Base-by-base conservation (phyloP, 306 rosid genomes). In the Pyrus communis region DNA sequence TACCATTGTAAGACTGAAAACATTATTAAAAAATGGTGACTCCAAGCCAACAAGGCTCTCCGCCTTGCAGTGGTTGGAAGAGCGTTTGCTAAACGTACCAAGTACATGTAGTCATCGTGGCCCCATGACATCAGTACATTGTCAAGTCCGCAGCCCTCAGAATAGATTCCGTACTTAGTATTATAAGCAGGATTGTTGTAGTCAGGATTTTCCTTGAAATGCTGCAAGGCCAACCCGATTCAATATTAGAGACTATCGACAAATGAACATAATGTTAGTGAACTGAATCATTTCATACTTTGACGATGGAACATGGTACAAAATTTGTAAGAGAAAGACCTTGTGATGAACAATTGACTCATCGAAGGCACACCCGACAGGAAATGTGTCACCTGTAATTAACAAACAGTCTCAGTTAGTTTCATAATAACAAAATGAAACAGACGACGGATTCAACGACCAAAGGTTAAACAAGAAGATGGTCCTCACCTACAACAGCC, bases 401-500 rank as follows among this genome's bases (percentile, higher is more conserved):
- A 58, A 63, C 42, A 59, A 14, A 52, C n/a, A 22, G 58, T 25
- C 22, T 33, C 5, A 5, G 13, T 62, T 19, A 42, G 69, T 30
- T 62, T 4, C 70, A 22, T 6, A 38, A 45, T 9, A 75, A 30
- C 11, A 38, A 23, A 40, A 43, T 15, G 66, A 23, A 40, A 30
- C 57, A 66, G 33, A 75, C 33, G 9, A 49, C 9, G n/a, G 21
- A n/a, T 17, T 28, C 18, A 3, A 22, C 1, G 9, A 25, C 33
- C 22, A 23, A 42, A 72, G 67, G 38, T 62, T 27, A 19, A 45
- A 14, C 38, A 28, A 42, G 25, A 57, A 11, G 38, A 13, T 3
- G 38, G 60, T 40, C 7, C 84, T 63, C 76, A 81, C 84, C 84
- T 30, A 81, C 81, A 46, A 81, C 81, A 30, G 81, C 81, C 84